Evolutionary conservation across 2,329 filamentous ascomycete genomes (phyloP), one percentile per base, ranked within the genome.

Genomic region (Ophiocordyceps sinensis): DNA sequence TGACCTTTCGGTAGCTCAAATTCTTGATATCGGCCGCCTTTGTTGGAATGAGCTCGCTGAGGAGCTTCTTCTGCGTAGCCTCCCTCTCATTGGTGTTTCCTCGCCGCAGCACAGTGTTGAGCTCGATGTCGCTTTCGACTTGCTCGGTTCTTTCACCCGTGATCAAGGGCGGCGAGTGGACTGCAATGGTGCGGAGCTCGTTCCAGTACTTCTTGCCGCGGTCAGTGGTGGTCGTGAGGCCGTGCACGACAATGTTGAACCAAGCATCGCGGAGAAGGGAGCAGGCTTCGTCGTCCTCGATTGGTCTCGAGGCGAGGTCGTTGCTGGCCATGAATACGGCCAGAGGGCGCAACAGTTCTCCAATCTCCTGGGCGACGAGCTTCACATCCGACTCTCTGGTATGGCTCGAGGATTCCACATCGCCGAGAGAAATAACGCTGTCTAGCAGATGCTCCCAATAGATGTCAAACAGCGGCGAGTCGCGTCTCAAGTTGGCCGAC

Each of bases 241-340:
- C 91, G 58, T 98, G 91, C 1, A 94, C 83, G 19, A 88, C 85
- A 46, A 96, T 86, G 53, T 98, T 99, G 65, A 95, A 96, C 91
- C 91, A 99, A 5, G 86, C 85, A 67, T 98, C 88, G 40, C 89
- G 79, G 49, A 91, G 74, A 43, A 93, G 65, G 23, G 77, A 74
- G 45, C 83, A 73, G 8, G 77, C 75, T 44, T 89, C 79, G 40
- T 88, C 82, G 40, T 82, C 75, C 41, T 63, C 62, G 10, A 65
- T 50, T 29, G 61, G 65, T 36, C 66, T 61, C 17, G 66, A 62
- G 19, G 64, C 67, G 46, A 79, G 60, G 42, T 79, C 70, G 47
- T 79, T 75, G 28, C 66, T 68, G 9, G 85, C 81, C 59, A 94
- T 82, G 40, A 98, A 73, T 2, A 87, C 70, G 8, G 91, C 85